Percentiles rank a stretch among this genome's conserved stretches.
Evolutionary conservation across 192 early-diverging fungal species (phyloP).

Genomic region (Geranomyces variabilis): DNA sequence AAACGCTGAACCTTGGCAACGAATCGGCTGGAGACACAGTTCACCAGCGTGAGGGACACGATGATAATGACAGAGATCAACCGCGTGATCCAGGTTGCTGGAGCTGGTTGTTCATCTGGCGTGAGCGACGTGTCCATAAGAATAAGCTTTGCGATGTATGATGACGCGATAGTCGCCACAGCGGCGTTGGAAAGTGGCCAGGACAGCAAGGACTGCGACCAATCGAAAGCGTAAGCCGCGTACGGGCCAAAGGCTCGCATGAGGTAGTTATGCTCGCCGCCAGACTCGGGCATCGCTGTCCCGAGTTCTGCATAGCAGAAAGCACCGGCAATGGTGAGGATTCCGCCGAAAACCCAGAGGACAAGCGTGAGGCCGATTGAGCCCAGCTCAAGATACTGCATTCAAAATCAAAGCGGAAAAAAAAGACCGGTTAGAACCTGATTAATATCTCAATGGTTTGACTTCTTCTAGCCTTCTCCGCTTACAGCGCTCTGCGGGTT

Average conservation of each 20-base stretch:
- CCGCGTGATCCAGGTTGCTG: not conserved
- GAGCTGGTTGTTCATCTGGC: conserved; percentile 9
- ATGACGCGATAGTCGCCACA: not conserved
- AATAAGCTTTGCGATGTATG: conserved; percentile 11
- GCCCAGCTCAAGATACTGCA: not conserved
- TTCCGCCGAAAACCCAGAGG: not conserved
- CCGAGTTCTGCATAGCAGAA: conserved; percentile 21
- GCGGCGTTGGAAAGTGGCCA: conserved; percentile 6
- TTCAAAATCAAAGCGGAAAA: not conserved
- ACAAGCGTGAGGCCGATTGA: conserved; percentile 8
- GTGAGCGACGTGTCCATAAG: not conserved
- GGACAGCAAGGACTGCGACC: conserved; percentile 12
- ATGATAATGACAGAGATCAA: conserved; percentile 5
- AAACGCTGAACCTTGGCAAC: not conserved
- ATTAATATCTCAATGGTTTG: no score
- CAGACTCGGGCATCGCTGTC: not conserved
- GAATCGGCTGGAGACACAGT: not conserved
- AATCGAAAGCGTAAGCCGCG: conserved; percentile 8
- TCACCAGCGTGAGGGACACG: not conserved
- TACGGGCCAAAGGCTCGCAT: conserved; percentile 6
- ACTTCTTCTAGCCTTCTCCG: no score
- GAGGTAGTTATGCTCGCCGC: not conserved
- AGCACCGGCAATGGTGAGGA: conserved; percentile 13
- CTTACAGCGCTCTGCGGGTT: conserved; percentile 1
- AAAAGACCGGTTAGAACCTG: no score